Conservation (phyloP, 257 asterid genomes). For the Solanum pennellii region DNA sequence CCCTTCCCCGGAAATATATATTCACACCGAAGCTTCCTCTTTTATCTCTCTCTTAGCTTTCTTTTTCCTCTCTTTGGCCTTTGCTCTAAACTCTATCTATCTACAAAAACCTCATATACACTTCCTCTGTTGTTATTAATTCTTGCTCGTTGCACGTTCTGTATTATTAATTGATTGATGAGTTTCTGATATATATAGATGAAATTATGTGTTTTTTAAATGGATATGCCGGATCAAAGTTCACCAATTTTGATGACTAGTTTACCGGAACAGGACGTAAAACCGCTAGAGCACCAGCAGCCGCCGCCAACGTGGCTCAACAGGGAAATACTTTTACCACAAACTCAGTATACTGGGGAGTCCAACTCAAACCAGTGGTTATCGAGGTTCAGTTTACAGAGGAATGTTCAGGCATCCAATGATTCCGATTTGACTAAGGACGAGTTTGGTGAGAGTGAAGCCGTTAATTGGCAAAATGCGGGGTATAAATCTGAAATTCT, state of each 20-base stretch:
- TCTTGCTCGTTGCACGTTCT: not conserved
- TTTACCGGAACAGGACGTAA: slow-evolving; percentile 12
- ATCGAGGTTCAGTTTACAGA: slow-evolving; percentile 29
- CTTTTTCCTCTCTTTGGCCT: not conserved
- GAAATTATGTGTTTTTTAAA: not conserved
- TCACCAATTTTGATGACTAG: slow-evolving; percentile 15
- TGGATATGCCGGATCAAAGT: slow-evolving; percentile 37
- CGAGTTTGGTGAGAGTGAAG: slow-evolving; percentile 12
- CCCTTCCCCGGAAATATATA: not conserved
- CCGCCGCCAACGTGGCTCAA: slow-evolving; percentile 51
- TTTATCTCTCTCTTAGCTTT: not conserved
- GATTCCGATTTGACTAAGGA: slow-evolving; percentile 21
- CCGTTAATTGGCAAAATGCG: slow-evolving; percentile 48
- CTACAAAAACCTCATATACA: no score
- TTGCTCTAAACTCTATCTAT: not conserved
- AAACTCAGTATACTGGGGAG: slow-evolving; percentile 12
- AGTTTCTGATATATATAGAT: not conserved
- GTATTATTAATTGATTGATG: not conserved
- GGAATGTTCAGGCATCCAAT: slow-evolving; percentile 26
- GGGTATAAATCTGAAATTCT: slow-evolving; percentile 49
- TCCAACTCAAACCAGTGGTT: slow-evolving; percentile 44
- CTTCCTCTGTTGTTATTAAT: not conserved
- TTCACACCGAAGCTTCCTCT: not conserved
- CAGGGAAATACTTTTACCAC: slow-evolving; percentile 41
- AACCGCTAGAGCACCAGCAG: slow-evolving; percentile 12